phyloP scores from a whole-genome alignment of 345 rosid species.

The Sonneratia alba region DNA sequence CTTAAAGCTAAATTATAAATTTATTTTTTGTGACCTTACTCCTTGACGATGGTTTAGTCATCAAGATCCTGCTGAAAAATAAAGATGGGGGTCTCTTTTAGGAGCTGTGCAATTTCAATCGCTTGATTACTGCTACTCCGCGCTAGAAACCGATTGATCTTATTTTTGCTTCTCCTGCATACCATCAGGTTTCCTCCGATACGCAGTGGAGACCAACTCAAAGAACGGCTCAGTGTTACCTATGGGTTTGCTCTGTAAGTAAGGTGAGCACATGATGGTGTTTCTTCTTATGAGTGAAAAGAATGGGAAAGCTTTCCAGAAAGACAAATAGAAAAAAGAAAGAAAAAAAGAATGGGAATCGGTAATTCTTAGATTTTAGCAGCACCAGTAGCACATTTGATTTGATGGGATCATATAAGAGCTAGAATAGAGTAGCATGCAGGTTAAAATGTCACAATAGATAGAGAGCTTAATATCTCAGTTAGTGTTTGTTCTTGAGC shows the following conservation, averaged over 20 bases:
- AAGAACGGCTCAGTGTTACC: conserved; percentile 50
- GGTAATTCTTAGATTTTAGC: not conserved
- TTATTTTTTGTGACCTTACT: not conserved
- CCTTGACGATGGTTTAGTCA: not conserved
- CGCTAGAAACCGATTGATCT: too few relatives aligned
- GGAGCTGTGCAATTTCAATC: not conserved
- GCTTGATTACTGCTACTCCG: too few relatives aligned
- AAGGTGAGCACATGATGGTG: not conserved
- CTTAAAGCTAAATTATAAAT: not conserved
- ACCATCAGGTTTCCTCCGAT: conserved; percentile 54
- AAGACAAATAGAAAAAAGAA: too few relatives aligned
- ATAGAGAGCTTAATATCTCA: not conserved
- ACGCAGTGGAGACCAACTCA: conserved; percentile 56
- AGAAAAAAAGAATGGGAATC: too few relatives aligned
- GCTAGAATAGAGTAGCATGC: too few relatives aligned
- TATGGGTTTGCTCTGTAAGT: conserved; percentile 12
- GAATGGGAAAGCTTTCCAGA: too few relatives aligned
- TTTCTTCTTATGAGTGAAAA: not conserved
- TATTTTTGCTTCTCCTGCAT: not conserved
- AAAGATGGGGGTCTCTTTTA: not conserved
- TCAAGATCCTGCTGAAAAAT: not conserved
- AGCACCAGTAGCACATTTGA: not conserved
- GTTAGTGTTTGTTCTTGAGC: not conserved
- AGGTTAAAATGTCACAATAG: not conserved
- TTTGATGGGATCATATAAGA: not conserved